These are phyloP conservation scores for Lumnitzera racemosa DNA, from an alignment of 345 rosid species.

Conservation along the genomic window DNA sequence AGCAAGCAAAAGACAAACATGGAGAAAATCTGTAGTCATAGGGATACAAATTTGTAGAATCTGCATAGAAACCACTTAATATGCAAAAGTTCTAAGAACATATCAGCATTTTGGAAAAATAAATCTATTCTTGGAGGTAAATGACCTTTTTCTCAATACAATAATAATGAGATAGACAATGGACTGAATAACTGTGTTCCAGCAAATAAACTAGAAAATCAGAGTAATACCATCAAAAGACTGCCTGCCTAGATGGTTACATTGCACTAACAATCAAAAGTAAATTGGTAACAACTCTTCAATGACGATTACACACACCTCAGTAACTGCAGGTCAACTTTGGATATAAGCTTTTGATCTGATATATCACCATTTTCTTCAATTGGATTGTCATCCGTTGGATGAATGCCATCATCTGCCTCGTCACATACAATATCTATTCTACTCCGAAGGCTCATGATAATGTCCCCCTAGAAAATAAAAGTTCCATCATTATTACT, in stretches of 20 bases:
- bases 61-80: no score
- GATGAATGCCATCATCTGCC: conserved; percentile 45
- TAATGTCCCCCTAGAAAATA: conserved; percentile 61
- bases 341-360: conserved; percentile 29
- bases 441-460: conserved; percentile 80
- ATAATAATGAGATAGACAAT: no score
- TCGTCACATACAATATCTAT: conserved; percentile 77
- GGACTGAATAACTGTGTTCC: no score
- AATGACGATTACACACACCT: conserved; percentile 30
- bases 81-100: no score
- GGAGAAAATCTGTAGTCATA: no score
- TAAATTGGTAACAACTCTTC: background rate
- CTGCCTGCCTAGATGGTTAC: no score
- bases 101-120: no score
- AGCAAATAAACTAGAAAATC: no score
- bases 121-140: no score
- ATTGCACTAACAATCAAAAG: background rate
- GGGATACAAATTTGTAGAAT: no score
- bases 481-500: background rate
- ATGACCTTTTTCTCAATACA: no score
- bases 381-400: conserved; percentile 17
- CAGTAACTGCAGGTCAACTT: conserved; percentile 30
- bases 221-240: no score
- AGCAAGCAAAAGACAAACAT: background rate
- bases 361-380: conserved; percentile 22